Evolutionary conservation across 1,284 basidiomycete genomes (phyloP), one percentile per base, ranked within the genome.

Genomic region (Microbotryomycetes sp.): DNA sequence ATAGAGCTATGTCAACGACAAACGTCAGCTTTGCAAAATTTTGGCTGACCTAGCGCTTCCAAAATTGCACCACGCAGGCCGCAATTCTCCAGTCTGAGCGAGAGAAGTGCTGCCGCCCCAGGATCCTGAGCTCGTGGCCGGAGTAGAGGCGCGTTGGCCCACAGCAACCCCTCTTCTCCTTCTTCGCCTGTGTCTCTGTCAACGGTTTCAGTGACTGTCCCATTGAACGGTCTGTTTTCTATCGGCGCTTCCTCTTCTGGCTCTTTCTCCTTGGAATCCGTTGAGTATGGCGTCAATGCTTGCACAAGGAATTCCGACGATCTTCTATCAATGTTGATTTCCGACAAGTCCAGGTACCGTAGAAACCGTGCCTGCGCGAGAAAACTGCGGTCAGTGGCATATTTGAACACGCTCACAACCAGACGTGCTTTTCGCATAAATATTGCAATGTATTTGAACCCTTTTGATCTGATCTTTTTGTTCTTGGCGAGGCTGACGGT

Each of bases 401-500:
- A 24, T 48, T 5, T 9, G 2, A 2, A 15, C 24, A 11, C 46
- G 47, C 55, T 24, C 30, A 47, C 47, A 3, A 7, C 0, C 57
- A 9, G 18, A 75, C 78, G 62, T 69, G 85, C 87, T 78, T 88
- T 85, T 23, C 81, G 78, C 26, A 91, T 75, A 75, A 90, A 96
- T 24, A 87, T 84, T 15, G 88, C 86, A 23, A 98, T 79, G 4
- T 91, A 78, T 55, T 84, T 83, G 80, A 92, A 97, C 0, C 89
- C 89, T 13, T 82, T 77, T 1, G 82, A 75, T 69, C 89, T 89
- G 56, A 97, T 80, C 61, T 85, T 85, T 71, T 84, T 81, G 74
- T 97, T 97, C 23, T 88, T 89, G 2, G 91, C 87, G 23, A 98
- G 78, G 9, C 88, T 91, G 24, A 97, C 79, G 69, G 87, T 89